Conservation (phyloP, 805 yeast species). For the Clavispora carvajalis region DNA sequence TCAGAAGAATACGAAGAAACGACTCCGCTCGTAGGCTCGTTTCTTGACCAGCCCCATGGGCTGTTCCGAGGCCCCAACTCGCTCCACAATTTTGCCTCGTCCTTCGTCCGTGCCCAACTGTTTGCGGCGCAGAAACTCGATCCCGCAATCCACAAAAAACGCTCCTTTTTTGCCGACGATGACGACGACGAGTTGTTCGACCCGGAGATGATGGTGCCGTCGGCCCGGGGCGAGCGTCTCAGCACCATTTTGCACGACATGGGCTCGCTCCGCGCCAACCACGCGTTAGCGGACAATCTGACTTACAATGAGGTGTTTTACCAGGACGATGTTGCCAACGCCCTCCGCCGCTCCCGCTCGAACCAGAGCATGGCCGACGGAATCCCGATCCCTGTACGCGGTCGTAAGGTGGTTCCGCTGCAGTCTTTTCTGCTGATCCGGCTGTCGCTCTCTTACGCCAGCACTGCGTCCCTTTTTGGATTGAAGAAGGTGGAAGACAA, state of each 20-base stretch:
- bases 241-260: constrained; percentile 45
- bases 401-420: constrained; percentile 25
- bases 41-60: constrained; percentile 39
- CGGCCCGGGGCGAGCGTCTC: constrained; percentile 56
- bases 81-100: constrained; percentile 71
- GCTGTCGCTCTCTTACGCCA: constrained; percentile 27
- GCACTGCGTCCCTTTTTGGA: constrained; percentile 47
- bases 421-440: constrained; percentile 42
- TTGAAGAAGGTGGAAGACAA: constrained; percentile 62
- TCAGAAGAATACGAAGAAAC: background rate
- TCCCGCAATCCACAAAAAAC: constrained; percentile 48
- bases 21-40: constrained; percentile 4
- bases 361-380: constrained; percentile 17
- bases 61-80: constrained; percentile 66
- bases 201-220: constrained; percentile 63
- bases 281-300: constrained; percentile 2
- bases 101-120: constrained; percentile 68
- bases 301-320: constrained; percentile 32
- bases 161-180: constrained; percentile 54
- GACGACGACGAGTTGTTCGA: constrained; percentile 59
- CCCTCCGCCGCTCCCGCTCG: constrained; percentile 22
- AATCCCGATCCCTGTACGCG: constrained; percentile 23
- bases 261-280: constrained; percentile 3
- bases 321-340: constrained; percentile 32
- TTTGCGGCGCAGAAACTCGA: constrained; percentile 46